These are phyloP conservation scores for Teunomyces stri DNA, from an alignment of 805 yeast genomes.

Conservation along the genomic window DNA sequence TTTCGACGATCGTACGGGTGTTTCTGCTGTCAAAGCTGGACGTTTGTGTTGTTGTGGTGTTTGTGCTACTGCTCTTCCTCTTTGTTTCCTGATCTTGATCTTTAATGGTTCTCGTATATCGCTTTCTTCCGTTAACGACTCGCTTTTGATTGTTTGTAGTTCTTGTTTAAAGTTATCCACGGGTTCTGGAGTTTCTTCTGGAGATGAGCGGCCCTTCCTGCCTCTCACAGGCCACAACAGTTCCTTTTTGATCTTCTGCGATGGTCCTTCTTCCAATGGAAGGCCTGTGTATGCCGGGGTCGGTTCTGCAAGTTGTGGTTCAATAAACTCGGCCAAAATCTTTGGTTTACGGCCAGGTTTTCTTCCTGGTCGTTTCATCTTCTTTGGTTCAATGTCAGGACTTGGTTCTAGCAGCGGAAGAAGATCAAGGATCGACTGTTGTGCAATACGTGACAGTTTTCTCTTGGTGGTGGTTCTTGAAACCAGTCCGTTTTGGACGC, in stretches of 20 bases:
- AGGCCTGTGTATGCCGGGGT: conserved; percentile 67
- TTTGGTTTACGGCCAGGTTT: not conserved
- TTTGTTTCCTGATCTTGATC: conserved; percentile 4
- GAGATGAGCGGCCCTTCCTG: conserved; percentile 10
- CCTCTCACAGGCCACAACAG: conserved; percentile 47
- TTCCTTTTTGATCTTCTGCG: conserved; percentile 54
- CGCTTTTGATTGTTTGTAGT: conserved; percentile 15
- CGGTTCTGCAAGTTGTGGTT: conserved; percentile 58
- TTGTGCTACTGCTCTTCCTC: not conserved
- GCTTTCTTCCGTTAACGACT: conserved; percentile 15
- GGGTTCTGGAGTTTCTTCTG: conserved; percentile 13
- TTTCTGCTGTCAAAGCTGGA: not conserved
- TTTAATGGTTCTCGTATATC: conserved; percentile 14
- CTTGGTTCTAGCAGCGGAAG: not conserved
- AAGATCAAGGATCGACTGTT: not conserved
- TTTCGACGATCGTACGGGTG: conserved; percentile 2
- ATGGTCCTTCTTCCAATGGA: conserved; percentile 70
- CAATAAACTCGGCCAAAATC: conserved; percentile 38
- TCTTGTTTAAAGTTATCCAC: conserved; percentile 13
- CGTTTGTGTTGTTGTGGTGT: conserved; percentile 4
- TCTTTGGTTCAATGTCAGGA: not conserved
- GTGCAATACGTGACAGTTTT: not conserved
- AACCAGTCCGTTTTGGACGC: too few species aligned
- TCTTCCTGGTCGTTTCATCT: not conserved
- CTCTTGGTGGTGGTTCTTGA: too few species aligned